These are phyloP conservation scores for Irpex sp. DNA, from an alignment of 1,284 basidiomycete genomes.

Conservation along the genomic window DNA sequence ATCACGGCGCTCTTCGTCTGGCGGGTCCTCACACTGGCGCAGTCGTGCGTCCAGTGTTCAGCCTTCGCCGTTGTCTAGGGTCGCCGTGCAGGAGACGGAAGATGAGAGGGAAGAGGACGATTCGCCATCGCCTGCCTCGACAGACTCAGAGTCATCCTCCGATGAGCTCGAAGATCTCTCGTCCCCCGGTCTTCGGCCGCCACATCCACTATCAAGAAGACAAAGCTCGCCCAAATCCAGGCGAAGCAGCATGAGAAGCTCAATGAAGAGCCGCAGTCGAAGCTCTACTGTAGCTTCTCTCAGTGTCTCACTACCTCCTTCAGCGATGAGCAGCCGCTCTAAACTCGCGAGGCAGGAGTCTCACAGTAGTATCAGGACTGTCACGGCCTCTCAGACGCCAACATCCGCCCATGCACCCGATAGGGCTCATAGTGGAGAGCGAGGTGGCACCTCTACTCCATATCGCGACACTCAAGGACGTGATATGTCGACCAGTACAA, in stretches of 20 bases:
- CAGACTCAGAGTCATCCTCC: slow-evolving; percentile 45
- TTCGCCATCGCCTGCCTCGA: slow-evolving; percentile 43
- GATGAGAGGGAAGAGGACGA: slow-evolving; percentile 40
- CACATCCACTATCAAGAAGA: neutral
- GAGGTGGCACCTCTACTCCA: slow-evolving; percentile 2
- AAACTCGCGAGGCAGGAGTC: slow-evolving; percentile 46
- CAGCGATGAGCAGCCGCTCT: slow-evolving; percentile 6
- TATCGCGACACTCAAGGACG: slow-evolving; percentile 21
- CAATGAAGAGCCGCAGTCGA: slow-evolving; percentile 38
- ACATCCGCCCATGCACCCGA: slow-evolving; percentile 6
- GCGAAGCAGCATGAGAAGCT: slow-evolving; percentile 16
- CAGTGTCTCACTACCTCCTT: slow-evolving; percentile 30
- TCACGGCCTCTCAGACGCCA: slow-evolving; percentile 37
- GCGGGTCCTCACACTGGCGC: slow-evolving; percentile 16
- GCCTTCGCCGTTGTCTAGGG: slow-evolving; percentile 61
- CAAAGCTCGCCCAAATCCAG: slow-evolving; percentile 11
- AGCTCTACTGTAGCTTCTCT: slow-evolving; percentile 60
- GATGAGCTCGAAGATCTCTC: slow-evolving; percentile 8
- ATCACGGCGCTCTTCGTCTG: slow-evolving; percentile 23
- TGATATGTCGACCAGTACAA: slow-evolving; percentile 11
- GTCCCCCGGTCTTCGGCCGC: neutral
- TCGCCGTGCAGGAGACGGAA: slow-evolving; percentile 46
- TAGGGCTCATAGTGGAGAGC: neutral
- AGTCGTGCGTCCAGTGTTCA: slow-evolving; percentile 34
- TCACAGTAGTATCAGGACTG: slow-evolving; percentile 64